phyloP scores from a whole-genome alignment of 805 yeast species.

The Nakazawaea pomicola region DNA sequence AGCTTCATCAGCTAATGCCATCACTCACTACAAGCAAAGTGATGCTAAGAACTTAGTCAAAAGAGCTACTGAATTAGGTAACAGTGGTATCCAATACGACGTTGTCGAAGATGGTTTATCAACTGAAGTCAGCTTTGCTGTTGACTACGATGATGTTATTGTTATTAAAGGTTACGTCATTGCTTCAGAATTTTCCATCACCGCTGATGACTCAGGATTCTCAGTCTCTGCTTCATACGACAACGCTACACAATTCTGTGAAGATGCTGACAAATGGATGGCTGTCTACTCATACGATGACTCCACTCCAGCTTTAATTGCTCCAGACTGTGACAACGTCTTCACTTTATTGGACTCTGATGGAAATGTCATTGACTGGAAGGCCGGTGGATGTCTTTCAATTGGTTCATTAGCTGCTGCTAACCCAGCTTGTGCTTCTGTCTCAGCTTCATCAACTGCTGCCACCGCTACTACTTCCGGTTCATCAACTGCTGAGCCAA shows the following conservation, averaged over 20 bases:
- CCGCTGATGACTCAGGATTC: slow-evolving; percentile 11
- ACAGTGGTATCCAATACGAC: slow-evolving; percentile 12
- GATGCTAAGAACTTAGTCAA: slow-evolving; percentile 7
- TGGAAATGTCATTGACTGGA: slow-evolving; percentile 10
- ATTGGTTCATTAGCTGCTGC: slow-evolving; percentile 12
- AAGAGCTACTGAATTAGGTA: slow-evolving; percentile 12
- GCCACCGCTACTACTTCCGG: slow-evolving; percentile 1
- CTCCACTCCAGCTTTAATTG: slow-evolving; percentile 13
- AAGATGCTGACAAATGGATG: slow-evolving; percentile 12
- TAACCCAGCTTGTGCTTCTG: slow-evolving; percentile 3
- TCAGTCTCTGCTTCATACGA: slow-evolving; percentile 8
- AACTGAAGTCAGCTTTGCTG: slow-evolving; percentile 6
- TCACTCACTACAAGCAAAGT: slow-evolving; percentile 2
- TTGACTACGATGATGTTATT: slow-evolving; percentile 12
- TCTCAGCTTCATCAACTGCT: slow-evolving; percentile 4
- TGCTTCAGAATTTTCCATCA: slow-evolving; percentile 5
- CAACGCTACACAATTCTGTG: slow-evolving; percentile 8
- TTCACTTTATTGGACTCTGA: slow-evolving; percentile 10
- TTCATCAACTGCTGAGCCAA: slow-evolving; percentile 15
- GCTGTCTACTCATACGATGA: slow-evolving; percentile 11
- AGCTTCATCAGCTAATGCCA: slow-evolving; percentile 7
- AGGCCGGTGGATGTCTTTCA: slow-evolving; percentile 12
- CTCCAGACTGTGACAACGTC: slow-evolving; percentile 13
- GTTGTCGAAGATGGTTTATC: slow-evolving; percentile 7
- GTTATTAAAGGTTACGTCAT: slow-evolving; percentile 11